phyloP scores from a whole-genome alignment of 805 yeast genomes.

The Metschnikowia matae region DNA sequence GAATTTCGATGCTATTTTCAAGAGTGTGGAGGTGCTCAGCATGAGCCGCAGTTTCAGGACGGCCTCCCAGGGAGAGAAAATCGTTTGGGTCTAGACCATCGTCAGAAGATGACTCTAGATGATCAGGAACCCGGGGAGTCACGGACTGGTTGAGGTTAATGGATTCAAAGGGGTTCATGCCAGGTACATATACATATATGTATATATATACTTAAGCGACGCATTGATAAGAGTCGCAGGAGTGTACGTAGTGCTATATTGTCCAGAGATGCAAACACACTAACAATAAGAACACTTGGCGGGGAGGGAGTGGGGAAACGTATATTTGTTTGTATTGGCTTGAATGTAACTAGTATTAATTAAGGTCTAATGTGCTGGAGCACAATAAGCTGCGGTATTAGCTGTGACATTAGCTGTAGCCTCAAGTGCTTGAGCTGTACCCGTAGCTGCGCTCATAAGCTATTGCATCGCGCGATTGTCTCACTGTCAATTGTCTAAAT shows the following conservation, averaged over 20 bases:
- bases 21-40: neutral
- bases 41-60: neutral
- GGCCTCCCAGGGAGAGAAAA: conserved; percentile 13
- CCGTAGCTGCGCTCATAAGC: too few species aligned
- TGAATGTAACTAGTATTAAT: too few species aligned
- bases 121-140: neutral
- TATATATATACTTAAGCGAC: neutral
- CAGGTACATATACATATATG: too few species aligned
- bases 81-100: conserved; percentile 21
- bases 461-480: too few species aligned
- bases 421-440: too few species aligned
- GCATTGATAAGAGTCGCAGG: conserved; percentile 1
- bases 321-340: too few species aligned
- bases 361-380: too few species aligned
- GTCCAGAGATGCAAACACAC: neutral
- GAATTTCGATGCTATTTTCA: neutral
- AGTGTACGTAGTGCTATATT: neutral
- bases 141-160: conserved; percentile 15
- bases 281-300: neutral
- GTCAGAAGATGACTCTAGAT: conserved; percentile 14
- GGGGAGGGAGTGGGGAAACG: too few species aligned
- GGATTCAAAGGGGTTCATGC: conserved; percentile 15
- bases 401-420: too few species aligned
- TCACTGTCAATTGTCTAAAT: too few species aligned
- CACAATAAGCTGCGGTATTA: too few species aligned